phyloP scores from a whole-genome alignment of 1,284 basidiomycete genomes.

The Rhodofomes roseus region DNA sequence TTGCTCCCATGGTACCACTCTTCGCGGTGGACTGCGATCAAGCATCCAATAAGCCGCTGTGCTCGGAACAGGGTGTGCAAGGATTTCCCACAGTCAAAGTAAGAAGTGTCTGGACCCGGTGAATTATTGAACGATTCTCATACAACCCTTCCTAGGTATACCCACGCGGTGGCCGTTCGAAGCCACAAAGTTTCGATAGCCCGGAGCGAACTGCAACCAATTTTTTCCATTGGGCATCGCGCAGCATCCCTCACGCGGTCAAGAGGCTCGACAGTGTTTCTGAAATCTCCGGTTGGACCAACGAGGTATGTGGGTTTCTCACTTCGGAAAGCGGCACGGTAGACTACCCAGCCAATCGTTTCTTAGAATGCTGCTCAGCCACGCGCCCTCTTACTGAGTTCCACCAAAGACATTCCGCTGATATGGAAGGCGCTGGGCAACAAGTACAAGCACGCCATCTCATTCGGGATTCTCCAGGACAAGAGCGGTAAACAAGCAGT shows the following conservation, averaged over 20 bases:
- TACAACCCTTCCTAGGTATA: constrained; percentile 51
- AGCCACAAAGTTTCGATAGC: constrained; percentile 69
- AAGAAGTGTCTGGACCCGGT: constrained; percentile 12
- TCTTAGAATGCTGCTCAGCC: constrained; percentile 49
- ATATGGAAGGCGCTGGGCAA: constrained; percentile 85
- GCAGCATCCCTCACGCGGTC: constrained; percentile 66
- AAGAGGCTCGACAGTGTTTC: constrained; percentile 61
- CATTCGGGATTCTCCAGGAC: constrained; percentile 69
- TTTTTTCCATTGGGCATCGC: constrained; percentile 76
- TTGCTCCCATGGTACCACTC: constrained; percentile 82
- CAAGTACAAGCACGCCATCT: constrained; percentile 64
- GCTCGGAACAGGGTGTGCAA: constrained; percentile 81
- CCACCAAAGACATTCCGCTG: constrained; percentile 74
- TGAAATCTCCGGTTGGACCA: constrained; percentile 59
- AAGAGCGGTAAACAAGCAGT: constrained; percentile 55
- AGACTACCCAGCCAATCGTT: neutral
- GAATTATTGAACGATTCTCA: constrained; percentile 2
- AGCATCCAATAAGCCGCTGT: constrained; percentile 77
- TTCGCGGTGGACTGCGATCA: constrained; percentile 93
- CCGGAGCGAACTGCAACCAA: constrained; percentile 70
- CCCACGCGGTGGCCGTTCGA: constrained; percentile 64
- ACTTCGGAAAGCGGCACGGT: neutral
- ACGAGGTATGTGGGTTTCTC: constrained; percentile 41
- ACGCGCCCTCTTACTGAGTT: constrained; percentile 74
- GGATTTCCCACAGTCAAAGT: constrained; percentile 93